Percentiles rank a stretch among this genome's conserved stretches.
phyloP scores from a whole-genome alignment of 225 moss, liverwort and hornwort genomes.

The Marchantia paleacea region DNA sequence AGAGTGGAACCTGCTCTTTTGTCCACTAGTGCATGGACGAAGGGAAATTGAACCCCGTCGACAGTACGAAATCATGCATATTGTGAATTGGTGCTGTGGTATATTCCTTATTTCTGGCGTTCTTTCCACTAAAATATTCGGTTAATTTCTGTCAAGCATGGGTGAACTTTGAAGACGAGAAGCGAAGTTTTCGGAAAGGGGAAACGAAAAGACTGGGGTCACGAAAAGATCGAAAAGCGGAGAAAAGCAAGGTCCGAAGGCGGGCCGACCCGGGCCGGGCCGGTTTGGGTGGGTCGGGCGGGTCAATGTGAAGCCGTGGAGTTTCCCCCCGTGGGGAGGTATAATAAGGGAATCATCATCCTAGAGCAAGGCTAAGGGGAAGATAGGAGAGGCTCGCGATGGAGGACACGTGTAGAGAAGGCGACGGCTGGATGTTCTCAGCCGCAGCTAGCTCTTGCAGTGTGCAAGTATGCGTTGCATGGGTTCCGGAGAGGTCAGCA shows the following conservation, averaged over 20 bases:
- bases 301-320: not conserved
- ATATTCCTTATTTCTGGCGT: not conserved
- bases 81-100: not conserved
- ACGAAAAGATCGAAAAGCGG: not conserved
- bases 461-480: not conserved
- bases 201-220: not conserved
- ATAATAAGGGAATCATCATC: not conserved
- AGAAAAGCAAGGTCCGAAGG: no score
- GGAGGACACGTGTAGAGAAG: not conserved
- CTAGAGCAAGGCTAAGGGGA: not conserved
- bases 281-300: not conserved
- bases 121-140: not conserved
- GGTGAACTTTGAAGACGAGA: not conserved
- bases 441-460: not conserved
- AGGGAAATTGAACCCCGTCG: no score
- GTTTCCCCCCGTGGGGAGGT: not conserved
- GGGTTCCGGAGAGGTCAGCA: not conserved
- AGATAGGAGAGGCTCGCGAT: not conserved
- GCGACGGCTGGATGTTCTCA: conserved; percentile 1
- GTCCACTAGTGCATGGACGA: not conserved
- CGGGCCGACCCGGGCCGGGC: not conserved
- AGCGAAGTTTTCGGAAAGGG: not conserved
- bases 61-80: not conserved
- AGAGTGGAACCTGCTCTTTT: not conserved
- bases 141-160: not conserved